Base-by-base conservation (phyloP, 2,329 filamentous ascomycete genomes). In the Dactylonectria macrodidyma region DNA sequence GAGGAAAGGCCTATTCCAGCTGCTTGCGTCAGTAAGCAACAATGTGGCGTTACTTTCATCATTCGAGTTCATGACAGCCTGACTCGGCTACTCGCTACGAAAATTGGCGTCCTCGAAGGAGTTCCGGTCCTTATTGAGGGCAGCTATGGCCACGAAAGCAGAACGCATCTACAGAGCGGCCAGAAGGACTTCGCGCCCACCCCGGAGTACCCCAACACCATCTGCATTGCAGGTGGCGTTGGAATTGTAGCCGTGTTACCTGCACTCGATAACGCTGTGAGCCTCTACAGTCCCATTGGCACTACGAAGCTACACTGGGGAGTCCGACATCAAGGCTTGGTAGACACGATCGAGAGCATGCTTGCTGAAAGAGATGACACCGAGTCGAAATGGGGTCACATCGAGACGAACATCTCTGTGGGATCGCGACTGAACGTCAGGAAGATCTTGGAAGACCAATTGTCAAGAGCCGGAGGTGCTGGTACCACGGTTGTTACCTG, bases 401-500 rank as follows among this genome's bases (percentile, higher is more conserved):
- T 50, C 9, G 47, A 30, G 47, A 65, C 77, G 10, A 75, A 77
- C 10, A 65, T 79, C 1, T 68, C 76, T 0, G 69, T 79, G 14
- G 78, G 78, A 0, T 74, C 75, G 24, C 70, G 78, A 3, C 69
- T 79, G 12, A 67, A 78, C 5, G 66, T 78, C 14, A 71, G 73
- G 22, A 65, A 70, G 30, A 70, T 79, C 24, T 34, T 79, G 33
- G 70, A 71, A 5, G 66, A 66, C 2, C 77, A 79, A 57, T 33
- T 79, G 5, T 51, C 62, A 9, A 41, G 68, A 3, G 47, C 69
- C 7, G 55, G 46, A 16, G 55, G 63, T 12, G 66, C 41, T 24
- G 77, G 78, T n/a, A 79, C 77, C 7, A 76, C 72, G 1, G 72
- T 79, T 0, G 60, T 79, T 41, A 72, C 74, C 8, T 79, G 78